Percentiles rank a stretch among this genome's conserved stretches.
phyloP scores from a whole-genome alignment of 179 eudicot species.

The Heliamphora pulchella region DNA sequence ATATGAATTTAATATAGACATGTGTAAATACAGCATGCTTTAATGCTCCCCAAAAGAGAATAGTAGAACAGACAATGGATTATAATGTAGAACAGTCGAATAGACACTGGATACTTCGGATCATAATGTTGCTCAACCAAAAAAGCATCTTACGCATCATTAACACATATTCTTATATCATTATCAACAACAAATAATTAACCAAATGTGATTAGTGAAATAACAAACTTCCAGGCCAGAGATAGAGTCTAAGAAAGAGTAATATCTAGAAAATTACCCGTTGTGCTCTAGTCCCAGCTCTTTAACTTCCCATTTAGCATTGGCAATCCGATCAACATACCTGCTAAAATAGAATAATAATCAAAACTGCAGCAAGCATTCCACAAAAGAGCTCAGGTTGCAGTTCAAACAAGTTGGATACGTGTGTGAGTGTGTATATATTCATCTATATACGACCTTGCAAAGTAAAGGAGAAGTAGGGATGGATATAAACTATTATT shows the following conservation, averaged over 20 bases:
- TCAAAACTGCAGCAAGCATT: conserved; percentile 13
- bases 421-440: background rate
- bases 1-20: background rate
- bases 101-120: background rate
- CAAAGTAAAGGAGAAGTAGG: no score
- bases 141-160: conserved; percentile 4
- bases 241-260: background rate
- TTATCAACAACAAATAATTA: no score
- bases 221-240: background rate
- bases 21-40: background rate
- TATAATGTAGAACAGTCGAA: background rate
- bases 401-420: conserved; percentile 3
- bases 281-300: conserved; percentile 95
- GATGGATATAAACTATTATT: background rate
- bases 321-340: conserved; percentile 78
- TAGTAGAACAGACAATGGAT: no score
- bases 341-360: conserved; percentile 32
- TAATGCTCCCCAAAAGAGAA: no score
- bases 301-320: conserved; percentile 91
- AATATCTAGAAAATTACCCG: conserved; percentile 43
- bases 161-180: no score
- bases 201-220: background rate
- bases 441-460: no score
- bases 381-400: conserved; percentile 3
- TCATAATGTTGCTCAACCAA: background rate